phyloP scores from a whole-genome alignment of 805 yeast species.

The Vanderwaltozyma verrucispora region DNA sequence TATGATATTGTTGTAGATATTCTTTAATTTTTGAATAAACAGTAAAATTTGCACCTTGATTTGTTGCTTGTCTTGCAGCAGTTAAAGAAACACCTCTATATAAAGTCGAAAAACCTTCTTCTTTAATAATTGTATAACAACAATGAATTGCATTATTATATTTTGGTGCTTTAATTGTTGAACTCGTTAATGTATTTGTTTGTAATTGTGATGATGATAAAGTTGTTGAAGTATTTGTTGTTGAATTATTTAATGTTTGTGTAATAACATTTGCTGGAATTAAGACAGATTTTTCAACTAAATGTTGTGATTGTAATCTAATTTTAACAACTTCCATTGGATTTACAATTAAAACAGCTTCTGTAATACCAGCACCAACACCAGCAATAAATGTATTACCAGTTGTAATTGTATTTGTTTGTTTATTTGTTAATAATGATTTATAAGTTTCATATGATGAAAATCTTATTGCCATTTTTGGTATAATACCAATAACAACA shows the following conservation, averaged over 20 bases:
- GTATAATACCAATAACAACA: slow-evolving; percentile 93
- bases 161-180: slow-evolving; percentile 49
- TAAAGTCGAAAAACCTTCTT: slow-evolving; percentile 82
- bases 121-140: slow-evolving; percentile 67
- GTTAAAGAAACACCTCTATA: slow-evolving; percentile 94
- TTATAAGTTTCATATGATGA: slow-evolving; percentile 88
- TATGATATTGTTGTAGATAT: slow-evolving; percentile 51
- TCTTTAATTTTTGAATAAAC: slow-evolving; percentile 82
- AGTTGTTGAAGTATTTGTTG: slow-evolving; percentile 1
- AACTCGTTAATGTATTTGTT: slow-evolving; percentile 4
- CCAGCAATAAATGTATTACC: slow-evolving; percentile 80
- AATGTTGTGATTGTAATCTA: slow-evolving; percentile 88
- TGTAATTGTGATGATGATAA: slow-evolving; percentile 27
- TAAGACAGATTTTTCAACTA: slow-evolving; percentile 23
- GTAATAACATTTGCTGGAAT: too few relatives aligned
- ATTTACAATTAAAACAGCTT: slow-evolving; percentile 87
- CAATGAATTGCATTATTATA: slow-evolving; percentile 93
- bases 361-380: slow-evolving; percentile 95
- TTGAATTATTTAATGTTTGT: slow-evolving; percentile 1
- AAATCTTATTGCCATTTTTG: slow-evolving; percentile 96
- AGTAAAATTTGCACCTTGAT: slow-evolving; percentile 97
- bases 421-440: slow-evolving; percentile 46
- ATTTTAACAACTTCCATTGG: slow-evolving; percentile 98
- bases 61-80: slow-evolving; percentile 95
- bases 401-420: slow-evolving; percentile 59